These are phyloP conservation scores for Dipsacomyces acuminosporus DNA, from an alignment of 371 early-diverging fungal species.

Conservation along the genomic window DNA sequence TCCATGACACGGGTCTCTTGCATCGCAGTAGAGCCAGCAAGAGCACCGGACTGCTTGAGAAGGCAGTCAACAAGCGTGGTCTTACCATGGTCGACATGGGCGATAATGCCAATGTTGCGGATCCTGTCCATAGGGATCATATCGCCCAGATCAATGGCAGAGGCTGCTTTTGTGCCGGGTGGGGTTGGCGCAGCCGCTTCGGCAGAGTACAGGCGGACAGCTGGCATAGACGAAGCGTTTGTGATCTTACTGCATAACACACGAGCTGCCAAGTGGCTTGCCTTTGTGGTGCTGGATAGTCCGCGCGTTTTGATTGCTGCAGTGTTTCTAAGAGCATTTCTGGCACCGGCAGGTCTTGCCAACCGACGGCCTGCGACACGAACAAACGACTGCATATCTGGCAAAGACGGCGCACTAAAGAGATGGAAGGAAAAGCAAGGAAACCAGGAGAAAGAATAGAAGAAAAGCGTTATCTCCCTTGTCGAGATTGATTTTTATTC, in stretches of 20 bases:
- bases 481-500: neutral
- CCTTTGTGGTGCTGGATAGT: no score
- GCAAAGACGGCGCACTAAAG: neutral
- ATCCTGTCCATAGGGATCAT: conserved; percentile 47
- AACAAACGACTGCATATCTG: conserved; percentile 17
- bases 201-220: conserved; percentile 5
- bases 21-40: conserved; percentile 44
- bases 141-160: conserved; percentile 28
- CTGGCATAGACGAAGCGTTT: no score
- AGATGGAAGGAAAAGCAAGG: neutral
- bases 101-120: conserved; percentile 54
- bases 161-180: neutral
- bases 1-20: conserved; percentile 71
- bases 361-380: conserved; percentile 22
- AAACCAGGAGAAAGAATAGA: neutral
- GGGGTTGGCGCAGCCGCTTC: neutral
- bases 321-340: neutral
- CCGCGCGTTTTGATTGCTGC: no score
- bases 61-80: conserved; percentile 98
- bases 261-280: neutral
- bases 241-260: neutral
- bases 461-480: no score
- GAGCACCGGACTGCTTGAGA: conserved; percentile 52
- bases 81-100: conserved; percentile 87
- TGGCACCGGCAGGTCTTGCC: conserved; percentile 5